A percentile compares a stretch with the other conserved stretches of the same genome.
phyloP scores from a whole-genome alignment of 2,329 filamentous ascomycete genomes.

The Pseudogymnoascus sp. region DNA sequence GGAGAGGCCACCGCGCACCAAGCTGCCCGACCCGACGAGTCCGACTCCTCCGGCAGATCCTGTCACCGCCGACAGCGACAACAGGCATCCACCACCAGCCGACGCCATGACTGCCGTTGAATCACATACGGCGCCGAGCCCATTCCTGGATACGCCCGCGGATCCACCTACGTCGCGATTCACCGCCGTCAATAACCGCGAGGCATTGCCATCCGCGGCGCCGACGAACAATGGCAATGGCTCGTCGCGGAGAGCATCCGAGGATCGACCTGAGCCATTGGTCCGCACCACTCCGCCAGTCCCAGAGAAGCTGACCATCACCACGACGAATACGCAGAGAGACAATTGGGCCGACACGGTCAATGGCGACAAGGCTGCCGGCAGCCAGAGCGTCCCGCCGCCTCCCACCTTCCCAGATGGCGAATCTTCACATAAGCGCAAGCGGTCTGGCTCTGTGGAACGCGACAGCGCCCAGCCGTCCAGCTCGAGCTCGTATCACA shows the following conservation, averaged over 20 bases:
- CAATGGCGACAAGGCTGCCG: conserved; percentile 14
- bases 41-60: neutral
- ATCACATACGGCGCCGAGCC: conserved; percentile 3
- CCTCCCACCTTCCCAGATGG: conserved; percentile 20
- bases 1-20: conserved; percentile 11
- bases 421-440: conserved; percentile 52
- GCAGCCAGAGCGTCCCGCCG: conserved; percentile 15
- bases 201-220: conserved; percentile 13
- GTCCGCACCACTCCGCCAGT: conserved; percentile 23
- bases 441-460: conserved; percentile 59
- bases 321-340: conserved; percentile 21
- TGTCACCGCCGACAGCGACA: conserved; percentile 13
- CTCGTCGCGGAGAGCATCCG: conserved; percentile 22
- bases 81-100: conserved; percentile 7
- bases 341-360: conserved; percentile 25
- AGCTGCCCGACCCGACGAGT: conserved; percentile 11
- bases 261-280: conserved; percentile 17
- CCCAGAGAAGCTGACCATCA: conserved; percentile 29
- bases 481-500: conserved; percentile 31
- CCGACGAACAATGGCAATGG: conserved; percentile 14
- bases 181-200: conserved; percentile 29
- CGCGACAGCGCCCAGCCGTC: conserved; percentile 25
- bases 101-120: conserved; percentile 10
- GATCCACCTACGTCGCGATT: conserved; percentile 28
- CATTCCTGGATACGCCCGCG: conserved; percentile 10